Evolutionary conservation across 352 stramenopile species (phyloP).

Genomic region (Globisporangium iwayamae): DNA sequence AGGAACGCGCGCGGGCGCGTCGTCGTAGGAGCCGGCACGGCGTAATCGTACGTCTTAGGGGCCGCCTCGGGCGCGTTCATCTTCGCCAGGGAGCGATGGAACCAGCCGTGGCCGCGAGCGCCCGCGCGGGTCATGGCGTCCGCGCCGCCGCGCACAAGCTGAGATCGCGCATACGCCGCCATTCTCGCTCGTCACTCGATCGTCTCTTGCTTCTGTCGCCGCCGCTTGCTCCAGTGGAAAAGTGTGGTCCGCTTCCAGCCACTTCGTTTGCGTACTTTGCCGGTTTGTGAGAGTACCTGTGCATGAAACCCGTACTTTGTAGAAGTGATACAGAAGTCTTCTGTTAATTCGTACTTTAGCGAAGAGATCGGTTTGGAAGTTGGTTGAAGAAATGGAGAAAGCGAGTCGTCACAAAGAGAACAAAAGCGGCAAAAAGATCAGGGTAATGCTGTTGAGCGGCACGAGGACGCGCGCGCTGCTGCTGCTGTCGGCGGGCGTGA

Average conservation of each 20-base stretch:
- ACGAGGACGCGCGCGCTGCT: slow-evolving; percentile 35
- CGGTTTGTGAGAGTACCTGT: not conserved
- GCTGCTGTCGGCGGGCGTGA: slow-evolving; percentile 31
- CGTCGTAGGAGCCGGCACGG: slow-evolving; percentile 45
- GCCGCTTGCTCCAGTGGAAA: not conserved
- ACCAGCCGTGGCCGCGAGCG: slow-evolving; percentile 78
- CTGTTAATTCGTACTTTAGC: not conserved
- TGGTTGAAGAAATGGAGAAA: slow-evolving; percentile 40
- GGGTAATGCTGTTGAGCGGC: not conserved
- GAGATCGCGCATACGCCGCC: slow-evolving; percentile 56
- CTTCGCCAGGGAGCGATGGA: slow-evolving; percentile 78
- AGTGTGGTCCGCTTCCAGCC: slow-evolving; percentile 36
- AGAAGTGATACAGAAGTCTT: not conserved
- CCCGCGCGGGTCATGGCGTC: slow-evolving; percentile 56
- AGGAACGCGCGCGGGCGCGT: slow-evolving; percentile 71
- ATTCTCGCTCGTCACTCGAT: slow-evolving; percentile 20
- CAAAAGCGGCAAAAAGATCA: not conserved
- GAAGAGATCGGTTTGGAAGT: not conserved
- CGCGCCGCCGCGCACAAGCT: slow-evolving; percentile 52
- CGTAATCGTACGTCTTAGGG: slow-evolving; percentile 58
- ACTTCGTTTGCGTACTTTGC: slow-evolving; percentile 18
- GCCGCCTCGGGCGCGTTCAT: slow-evolving; percentile 72
- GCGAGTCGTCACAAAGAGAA: not conserved
- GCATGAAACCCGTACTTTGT: not conserved
- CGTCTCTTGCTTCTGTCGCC: not conserved